Evolutionary conservation across 73 alveolate genomes (phyloP), one percentile per base, ranked within the genome.

Genomic region (Paraurostyla sp.): DNA sequence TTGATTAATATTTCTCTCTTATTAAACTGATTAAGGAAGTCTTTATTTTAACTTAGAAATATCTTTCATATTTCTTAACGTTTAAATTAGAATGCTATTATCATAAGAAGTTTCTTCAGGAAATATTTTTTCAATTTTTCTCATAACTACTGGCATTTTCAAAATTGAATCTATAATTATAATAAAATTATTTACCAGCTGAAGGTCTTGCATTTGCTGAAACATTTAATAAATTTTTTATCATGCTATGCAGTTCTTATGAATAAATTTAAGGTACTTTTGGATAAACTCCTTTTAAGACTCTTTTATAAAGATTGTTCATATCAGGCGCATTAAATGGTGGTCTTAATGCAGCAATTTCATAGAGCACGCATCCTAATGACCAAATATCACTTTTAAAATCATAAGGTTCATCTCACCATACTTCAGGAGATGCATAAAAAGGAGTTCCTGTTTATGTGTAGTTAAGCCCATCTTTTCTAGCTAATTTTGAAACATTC

Each of bases 281-380:
- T 54, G 92, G 93, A 56, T 83, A 85, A 27, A 84, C 38, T 23
- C 95, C 95, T 85, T 63, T 88, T 20, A 71, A 65, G 20, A 92
- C 92, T 58, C 71, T 92, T 75, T 92, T 92, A 71, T 81, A 92
- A 0, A 92, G 87, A n/a, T 69, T 88, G 22, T 92, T 80, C 97
- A 92, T 92, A 71, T 92, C 97, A 36, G 90, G 91, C 4, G 93
- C 97, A 65, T 60, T 80, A 71, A 92, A 92, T 27, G 97, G 97
- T 13, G 97, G 97, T 11, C 78, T 88, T 6, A 92, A 80, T 0
- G 97, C 88, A 15, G 90, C 89, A 91, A 92, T 92, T 82, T 92
- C 97, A 63, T 88, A 92, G 0, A 89, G 76, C 16, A 92, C 97
- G 57, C 97, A 92, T 18, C 97, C 97, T 46, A 92, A 71, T 25